Conservation (phyloP, 225 moss, liverwort and hornwort genomes). For the Pseudoscleropodium purum region DNA sequence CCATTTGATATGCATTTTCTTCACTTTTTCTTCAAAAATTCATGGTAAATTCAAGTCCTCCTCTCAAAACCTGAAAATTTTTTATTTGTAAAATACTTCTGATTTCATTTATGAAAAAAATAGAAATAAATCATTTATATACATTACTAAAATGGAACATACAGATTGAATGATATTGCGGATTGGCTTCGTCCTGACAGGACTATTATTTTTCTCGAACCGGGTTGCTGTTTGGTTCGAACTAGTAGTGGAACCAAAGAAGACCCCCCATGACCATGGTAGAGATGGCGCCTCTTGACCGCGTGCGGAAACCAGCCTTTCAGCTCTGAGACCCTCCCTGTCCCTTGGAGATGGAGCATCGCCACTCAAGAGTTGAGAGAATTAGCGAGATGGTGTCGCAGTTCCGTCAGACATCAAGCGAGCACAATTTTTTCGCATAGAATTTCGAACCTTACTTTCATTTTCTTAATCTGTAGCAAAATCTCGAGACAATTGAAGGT, state of each 20-base stretch:
- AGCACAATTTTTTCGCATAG: neutral
- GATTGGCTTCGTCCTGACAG: too few relatives aligned
- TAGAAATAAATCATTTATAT: neutral
- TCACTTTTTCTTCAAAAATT: neutral
- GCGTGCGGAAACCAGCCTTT: neutral
- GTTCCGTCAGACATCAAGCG: neutral
- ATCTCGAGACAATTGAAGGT: neutral
- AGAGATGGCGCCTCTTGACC: neutral
- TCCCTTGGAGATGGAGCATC: neutral
- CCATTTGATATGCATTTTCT: too few relatives aligned
- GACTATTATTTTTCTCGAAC: too few relatives aligned
- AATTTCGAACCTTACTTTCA: neutral
- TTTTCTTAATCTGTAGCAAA: neutral
- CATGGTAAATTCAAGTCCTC: neutral
- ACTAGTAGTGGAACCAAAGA: neutral
- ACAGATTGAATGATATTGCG: neutral
- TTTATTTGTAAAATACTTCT: too few relatives aligned
- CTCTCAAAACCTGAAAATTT: neutral
- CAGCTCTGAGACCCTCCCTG: neutral
- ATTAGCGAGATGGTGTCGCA: neutral
- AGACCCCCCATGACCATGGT: neutral
- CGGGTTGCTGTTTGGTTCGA: neutral
- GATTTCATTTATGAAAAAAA: neutral
- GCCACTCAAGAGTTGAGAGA: neutral
- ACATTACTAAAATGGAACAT: neutral